phyloP scores from a whole-genome alignment of 345 rosid genomes.

The Murraya koenigii region DNA sequence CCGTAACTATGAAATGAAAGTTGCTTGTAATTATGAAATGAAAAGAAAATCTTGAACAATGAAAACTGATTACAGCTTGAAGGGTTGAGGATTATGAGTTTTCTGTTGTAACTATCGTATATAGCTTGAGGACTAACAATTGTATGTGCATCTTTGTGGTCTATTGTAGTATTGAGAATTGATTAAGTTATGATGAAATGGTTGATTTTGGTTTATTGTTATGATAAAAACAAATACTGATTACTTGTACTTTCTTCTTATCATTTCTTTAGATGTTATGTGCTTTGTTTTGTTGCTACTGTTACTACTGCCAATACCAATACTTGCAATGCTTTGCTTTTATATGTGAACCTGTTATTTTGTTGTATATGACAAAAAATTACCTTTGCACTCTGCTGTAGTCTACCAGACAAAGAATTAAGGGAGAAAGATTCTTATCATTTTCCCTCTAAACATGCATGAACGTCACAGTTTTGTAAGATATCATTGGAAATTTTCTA shows the following conservation, averaged over 20 bases:
- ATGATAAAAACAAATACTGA: neutral
- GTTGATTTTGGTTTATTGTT: neutral
- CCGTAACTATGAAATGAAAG: neutral
- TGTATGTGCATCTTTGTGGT: neutral
- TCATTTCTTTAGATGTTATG: neutral
- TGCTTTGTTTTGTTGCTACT: neutral
- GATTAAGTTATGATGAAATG: neutral
- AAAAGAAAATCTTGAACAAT: neutral
- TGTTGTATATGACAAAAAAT: neutral
- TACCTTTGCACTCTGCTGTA: neutral
- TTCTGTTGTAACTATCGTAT: neutral
- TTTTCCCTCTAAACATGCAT: too few species aligned
- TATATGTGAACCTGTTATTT: neutral
- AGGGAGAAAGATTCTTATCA: neutral
- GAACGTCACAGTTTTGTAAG: too few species aligned
- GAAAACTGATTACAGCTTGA: neutral
- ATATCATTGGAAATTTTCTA: too few species aligned
- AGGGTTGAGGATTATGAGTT: neutral
- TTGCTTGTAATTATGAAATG: neutral
- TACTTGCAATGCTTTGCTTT: neutral
- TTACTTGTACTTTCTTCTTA: neutral
- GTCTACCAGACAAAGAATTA: neutral
- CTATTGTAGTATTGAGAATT: neutral
- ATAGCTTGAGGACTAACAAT: neutral
- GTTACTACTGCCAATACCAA: neutral